Evolutionary conservation across 139 green algal species (phyloP), one percentile per base, ranked within the genome.

Genomic region (Volvox africanus): DNA sequence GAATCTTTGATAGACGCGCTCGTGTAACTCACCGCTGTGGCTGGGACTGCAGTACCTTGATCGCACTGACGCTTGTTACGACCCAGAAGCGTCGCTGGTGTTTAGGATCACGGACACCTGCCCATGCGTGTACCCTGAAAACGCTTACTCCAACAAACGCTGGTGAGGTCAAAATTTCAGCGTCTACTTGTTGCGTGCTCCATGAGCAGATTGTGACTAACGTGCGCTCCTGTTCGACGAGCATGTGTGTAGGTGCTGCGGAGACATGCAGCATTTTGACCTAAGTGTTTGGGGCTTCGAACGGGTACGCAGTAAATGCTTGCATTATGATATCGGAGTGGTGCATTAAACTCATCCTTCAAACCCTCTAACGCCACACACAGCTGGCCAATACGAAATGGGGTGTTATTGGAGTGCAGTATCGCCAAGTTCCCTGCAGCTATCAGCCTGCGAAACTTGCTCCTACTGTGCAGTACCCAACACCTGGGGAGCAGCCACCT

Each of bases 131-230:
- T 93, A 93, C 33, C 90, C 90, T 32, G 75, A 50, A 12, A 93
- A 93, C 22, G 76, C 88, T 13, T 93, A 92, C 86, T 88, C 76
- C 1, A 93, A 93, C 80, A 93, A 93, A 36, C 83, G 91, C 2
- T 93, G 91, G 91, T 93, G n/a, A n/a, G 12, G 79, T 71, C n/a
- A 73, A 17, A 19, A 30, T 28, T 16, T 2, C 65, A 73, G 65
- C 65, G 65, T 28, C 16, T 6, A 30, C 65, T 16, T 73, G 44
- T 55, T 9, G 9, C 44, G 44, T 5, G 44, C 9, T 55, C 44
- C 44, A 55, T 55, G 44, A 55, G 9, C 9, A 16, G 5, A 28
- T 28, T 16, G 21, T 73, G 21, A 73, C 11, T 11, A 28, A 73
- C 65, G 21, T 28, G 65, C 21, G 2, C 65, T 73, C 65, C 65